phyloP scores from a whole-genome alignment of 306 rosid genomes.

The Benincasa hispida region DNA sequence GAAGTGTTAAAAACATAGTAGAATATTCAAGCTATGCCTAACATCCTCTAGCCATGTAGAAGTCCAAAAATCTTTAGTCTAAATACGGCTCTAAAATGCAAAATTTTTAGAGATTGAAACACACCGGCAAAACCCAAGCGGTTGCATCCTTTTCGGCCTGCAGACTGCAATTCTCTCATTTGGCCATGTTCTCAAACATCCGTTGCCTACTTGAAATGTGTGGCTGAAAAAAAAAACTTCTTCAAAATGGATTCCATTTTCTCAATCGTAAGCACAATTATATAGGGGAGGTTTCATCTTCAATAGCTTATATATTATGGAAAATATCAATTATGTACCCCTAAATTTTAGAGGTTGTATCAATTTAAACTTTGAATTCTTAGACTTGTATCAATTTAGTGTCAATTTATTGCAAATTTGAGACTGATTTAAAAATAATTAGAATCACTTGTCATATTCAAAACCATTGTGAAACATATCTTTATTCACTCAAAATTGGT shows the following conservation, averaged over 20 bases:
- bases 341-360: too few relatives aligned
- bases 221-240: not conserved
- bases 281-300: not conserved
- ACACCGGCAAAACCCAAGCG: not conserved
- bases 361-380: too few relatives aligned
- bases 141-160: not conserved
- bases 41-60: not conserved
- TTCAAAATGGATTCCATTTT: not conserved
- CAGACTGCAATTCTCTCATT: not conserved
- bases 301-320: too few relatives aligned
- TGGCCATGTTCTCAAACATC: not conserved
- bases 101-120: not conserved
- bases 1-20: not conserved
- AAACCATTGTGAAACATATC: too few relatives aligned
- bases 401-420: too few relatives aligned
- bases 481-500: too few relatives aligned
- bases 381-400: too few relatives aligned
- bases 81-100: not conserved
- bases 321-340: too few relatives aligned
- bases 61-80: not conserved
- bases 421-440: too few relatives aligned
- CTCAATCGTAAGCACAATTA: not conserved
- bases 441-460: too few relatives aligned
- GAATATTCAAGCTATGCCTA: not conserved
- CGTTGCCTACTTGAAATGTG: not conserved